Evolutionary conservation across 2,329 filamentous ascomycete species (phyloP), one percentile per base, ranked within the genome.

Genomic region (Alternaria brassicae): DNA sequence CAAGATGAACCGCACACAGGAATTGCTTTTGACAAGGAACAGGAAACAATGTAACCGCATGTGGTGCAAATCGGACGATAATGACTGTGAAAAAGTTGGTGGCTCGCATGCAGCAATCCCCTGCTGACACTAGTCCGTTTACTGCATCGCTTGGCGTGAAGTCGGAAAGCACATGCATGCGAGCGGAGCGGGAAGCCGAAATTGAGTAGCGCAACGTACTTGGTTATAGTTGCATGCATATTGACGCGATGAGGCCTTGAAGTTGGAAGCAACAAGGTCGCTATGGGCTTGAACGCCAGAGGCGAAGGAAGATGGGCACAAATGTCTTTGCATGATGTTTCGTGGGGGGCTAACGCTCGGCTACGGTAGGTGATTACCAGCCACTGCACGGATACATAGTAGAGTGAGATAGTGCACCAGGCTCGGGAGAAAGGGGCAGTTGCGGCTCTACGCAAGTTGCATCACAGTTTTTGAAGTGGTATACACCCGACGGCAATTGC

Each of bases 101-200:
- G 50, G 47, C 45, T 51, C 37, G 36, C 56, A 59, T 65, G 68
- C 66, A 67, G 60, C 55, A 41, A 48, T 37, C 40, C 56, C 65
- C 61, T 66, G 65, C 54, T 51, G 60, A 55, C 36, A 15, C 54
- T 62, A 32, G 56, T 64, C 56, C 54, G 63, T 48, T 71, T 63
- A 70, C 64, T 48, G 63, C 67, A 61, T 66, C 51, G 36, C 72
- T 74, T 74, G 72, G 73, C 72, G 71, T 74, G 69, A 71, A 51
- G 44, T 59, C 48, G 53, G 61, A 54, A 57, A 66, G 65, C 63
- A 65, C 65, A 70, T 59, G 56, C 56, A 56, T 50, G 44, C 25
- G 28, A 27, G 53, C 56, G 56, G 57, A 59, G 56, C 58, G 57
- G 62, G 41, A 53, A 53, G 60, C 56, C 59, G 60, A 36, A 63